Base-by-base conservation (phyloP, 257 asterid genomes). In the Ligustrum vulgare region DNA sequence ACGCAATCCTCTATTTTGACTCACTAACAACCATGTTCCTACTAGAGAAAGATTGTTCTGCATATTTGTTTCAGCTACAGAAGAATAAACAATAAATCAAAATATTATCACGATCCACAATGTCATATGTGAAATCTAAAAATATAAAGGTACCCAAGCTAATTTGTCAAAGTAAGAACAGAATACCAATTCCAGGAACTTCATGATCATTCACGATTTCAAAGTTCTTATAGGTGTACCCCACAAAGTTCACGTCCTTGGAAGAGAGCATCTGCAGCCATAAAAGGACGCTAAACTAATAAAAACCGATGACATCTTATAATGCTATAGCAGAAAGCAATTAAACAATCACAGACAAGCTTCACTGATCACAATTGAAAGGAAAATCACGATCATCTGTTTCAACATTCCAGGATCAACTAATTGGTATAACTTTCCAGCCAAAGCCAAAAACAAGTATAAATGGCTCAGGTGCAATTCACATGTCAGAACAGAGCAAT, bases 241-340 rank as follows among this genome's bases (percentile, higher is more conserved):
- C 99, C 96, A 95, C 78, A 79, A 95, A 95, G 85, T 95, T 95
- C 86, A 90, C 98, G 41, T 95, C 99, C 87, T 95, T 95, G 2
- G 99, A 93, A 2, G 98, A 77, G 74, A 95, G 95, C 99, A 95
- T 95, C 99, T 95, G 94, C 75, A 70, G 70, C 20, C 75, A 81
- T 74, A 62, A 75, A 63, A 70, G 39, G 10, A 81, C 56, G 49
- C 67, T 25, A 69, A 49, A 75, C 28, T 43, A 67, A 39, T 39
- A 74, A 71, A 63, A 66, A 5, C 60, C 15, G 8, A 72, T 58
- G 41, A 23, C 23, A 75, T n/a, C 69, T 73, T 47, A 60, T 8
- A 23, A 23, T 23, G 13, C 15, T 4, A 60, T 60, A 71, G 25
- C 69, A 69, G 49, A 34, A 28, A 56, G 43, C 36, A 39, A 39